Evolutionary conservation across 345 rosid species (phyloP).

Genomic region (Gossypium herbaceum): DNA sequence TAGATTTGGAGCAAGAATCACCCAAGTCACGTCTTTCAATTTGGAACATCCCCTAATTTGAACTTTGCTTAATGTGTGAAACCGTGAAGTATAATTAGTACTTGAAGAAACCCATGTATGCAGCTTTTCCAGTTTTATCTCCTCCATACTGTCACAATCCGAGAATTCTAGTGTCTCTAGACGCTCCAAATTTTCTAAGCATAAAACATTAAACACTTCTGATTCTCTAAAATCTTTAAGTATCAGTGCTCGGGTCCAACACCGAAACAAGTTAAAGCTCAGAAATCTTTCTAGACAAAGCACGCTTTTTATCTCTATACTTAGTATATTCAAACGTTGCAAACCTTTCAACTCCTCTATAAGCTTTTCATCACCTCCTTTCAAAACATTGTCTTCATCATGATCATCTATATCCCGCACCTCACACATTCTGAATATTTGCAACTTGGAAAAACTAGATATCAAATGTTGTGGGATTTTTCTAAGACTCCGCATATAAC

Average conservation of each 20-base stretch:
- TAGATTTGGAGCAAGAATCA: conserved; percentile 11
- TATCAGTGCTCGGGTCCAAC: neutral
- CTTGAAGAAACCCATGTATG: neutral
- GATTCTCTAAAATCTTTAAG: neutral
- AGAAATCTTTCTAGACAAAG: neutral
- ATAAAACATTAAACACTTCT: neutral
- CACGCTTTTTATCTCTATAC: too few species aligned
- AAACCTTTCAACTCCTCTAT: too few species aligned
- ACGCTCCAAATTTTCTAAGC: neutral
- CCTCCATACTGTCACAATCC: neutral
- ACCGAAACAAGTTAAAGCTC: neutral
- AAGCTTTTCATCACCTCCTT: too few species aligned
- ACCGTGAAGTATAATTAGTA: neutral
- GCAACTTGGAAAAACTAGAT: neutral
- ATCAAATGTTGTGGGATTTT: neutral
- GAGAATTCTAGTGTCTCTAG: neutral
- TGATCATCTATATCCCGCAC: too few species aligned
- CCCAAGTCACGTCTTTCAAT: neutral
- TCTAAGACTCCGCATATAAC: accelerated
- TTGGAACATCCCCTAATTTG: neutral
- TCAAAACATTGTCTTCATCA: too few species aligned
- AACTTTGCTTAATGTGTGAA: neutral
- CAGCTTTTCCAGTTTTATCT: neutral
- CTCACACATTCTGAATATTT: neutral
- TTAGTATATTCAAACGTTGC: too few species aligned